Base-by-base conservation (phyloP, 148 eudicot species). In the Polygonum aviculare region DNA sequence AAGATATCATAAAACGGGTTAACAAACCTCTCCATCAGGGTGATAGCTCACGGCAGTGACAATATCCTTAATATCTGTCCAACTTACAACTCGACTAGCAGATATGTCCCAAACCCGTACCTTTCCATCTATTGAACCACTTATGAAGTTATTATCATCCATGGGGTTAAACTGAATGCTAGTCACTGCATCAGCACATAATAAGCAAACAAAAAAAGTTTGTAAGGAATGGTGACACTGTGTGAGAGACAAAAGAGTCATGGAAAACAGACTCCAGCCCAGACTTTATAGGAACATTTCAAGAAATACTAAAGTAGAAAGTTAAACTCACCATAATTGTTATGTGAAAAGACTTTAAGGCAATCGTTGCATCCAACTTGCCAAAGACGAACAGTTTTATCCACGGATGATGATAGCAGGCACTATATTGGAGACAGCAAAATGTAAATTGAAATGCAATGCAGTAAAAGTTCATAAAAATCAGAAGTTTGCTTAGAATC, bases 121-220 rank as follows among this genome's bases (percentile, higher is more conserved):
- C 82, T 93, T 96, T 69, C 99, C 99, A 73, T 96, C 99, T 44
- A 96, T 93, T 71, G 99, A 96, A 75, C 99, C 99, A 72, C 97
- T 96, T 77, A 96, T 83, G 86, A 96, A 96, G 83, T 83, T 79
- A 77, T 87, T 87, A 73, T 90, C 93, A 75, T 91, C 82, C 75
- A 85, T 83, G 12, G 98, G 99, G 76, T 91, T 91, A 79, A 96
- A 96, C 81, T 96, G 93, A 85, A 89, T 78, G 50, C 91, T 91
- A 8, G 99, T 96, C 81, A 96, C 99, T 96, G 93, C 90, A 91
- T 52, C 47, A 80, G 62, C 78, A 84, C 31, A 78, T 19, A 8
- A 52, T 31, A 74, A 36, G 60, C 15, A 74, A 36, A 69, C 15
- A 57, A 18, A 33, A 33, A 19, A 31, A 67, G 45, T 67, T 15